phyloP scores from a whole-genome alignment of 106 monocot genomes.

The Vanilla planifolia region DNA sequence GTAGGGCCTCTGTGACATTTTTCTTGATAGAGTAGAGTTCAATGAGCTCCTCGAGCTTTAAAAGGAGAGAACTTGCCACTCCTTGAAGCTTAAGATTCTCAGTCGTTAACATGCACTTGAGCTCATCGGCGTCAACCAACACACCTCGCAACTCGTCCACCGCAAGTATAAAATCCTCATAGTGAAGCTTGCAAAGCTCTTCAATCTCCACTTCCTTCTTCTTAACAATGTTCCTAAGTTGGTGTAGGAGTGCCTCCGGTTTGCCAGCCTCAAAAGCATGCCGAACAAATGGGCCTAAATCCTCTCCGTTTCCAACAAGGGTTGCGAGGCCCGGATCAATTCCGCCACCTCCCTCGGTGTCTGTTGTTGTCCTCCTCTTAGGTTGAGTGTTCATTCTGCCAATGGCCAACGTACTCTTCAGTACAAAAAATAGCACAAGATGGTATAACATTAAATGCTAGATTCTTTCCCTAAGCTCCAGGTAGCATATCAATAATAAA shows the following conservation, averaged over 20 bases:
- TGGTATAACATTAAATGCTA: too few species aligned
- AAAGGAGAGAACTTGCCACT: conserved; percentile 40
- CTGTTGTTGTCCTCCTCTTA: conserved; percentile 26
- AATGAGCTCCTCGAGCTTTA: conserved; percentile 52
- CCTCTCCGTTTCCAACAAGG: conserved; percentile 49
- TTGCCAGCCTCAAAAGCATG: conserved; percentile 57
- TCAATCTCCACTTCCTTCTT: conserved; percentile 71
- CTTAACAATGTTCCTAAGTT: conserved; percentile 45
- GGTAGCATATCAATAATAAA: too few species aligned
- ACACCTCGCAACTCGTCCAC: conserved; percentile 74
- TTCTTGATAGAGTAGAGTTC: conserved; percentile 45
- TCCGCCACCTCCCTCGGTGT: conserved; percentile 20
- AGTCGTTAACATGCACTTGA: conserved; percentile 32
- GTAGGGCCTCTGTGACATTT: conserved; percentile 31
- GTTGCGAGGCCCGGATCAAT: conserved; percentile 33
- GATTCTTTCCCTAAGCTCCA: too few species aligned
- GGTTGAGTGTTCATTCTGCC: conserved; percentile 26
- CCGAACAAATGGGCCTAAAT: conserved; percentile 41
- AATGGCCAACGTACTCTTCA: too few species aligned
- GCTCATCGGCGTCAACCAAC: conserved; percentile 57
- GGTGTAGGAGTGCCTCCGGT: conserved; percentile 50
- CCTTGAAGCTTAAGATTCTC: conserved; percentile 49
- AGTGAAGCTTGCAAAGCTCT: conserved; percentile 64
- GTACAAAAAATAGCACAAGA: too few species aligned
- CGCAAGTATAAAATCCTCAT: conserved; percentile 60